Percentiles rank a stretch among this genome's conserved stretches.
Conservation (phyloP, 208 protist species). For the Phytomonas francai region DNA sequence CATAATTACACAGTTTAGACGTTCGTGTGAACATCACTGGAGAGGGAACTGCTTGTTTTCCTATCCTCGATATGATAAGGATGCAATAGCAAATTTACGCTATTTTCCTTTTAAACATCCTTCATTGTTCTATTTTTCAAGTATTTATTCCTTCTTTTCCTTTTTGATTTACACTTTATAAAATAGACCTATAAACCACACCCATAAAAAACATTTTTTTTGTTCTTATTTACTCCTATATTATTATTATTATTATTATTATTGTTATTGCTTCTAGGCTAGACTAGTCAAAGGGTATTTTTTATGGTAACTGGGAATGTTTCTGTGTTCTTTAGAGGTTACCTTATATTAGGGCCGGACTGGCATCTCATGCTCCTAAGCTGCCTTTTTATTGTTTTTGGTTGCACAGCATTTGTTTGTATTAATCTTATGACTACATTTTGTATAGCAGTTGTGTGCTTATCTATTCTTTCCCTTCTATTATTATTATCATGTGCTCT, state of each 20-base stretch:
- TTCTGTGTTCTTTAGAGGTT: conserved; percentile 27
- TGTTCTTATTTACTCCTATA: background rate
- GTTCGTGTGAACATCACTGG: background rate
- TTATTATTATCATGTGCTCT: conserved; percentile 32
- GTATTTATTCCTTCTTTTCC: conserved; percentile 5
- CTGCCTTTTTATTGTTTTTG: conserved; percentile 9
- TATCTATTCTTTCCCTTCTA: conserved; percentile 15
- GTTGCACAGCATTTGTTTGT: background rate
- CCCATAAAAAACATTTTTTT: background rate
- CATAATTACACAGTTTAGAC: background rate
- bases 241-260: background rate
- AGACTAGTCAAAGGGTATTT: background rate
- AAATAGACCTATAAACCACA: background rate
- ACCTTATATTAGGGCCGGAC: conserved; percentile 55
- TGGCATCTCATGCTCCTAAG: conserved; percentile 33
- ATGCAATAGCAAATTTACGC: background rate
- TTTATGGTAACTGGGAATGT: conserved; percentile 27
- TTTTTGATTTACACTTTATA: background rate
- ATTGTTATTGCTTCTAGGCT: background rate
- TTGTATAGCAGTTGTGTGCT: background rate
- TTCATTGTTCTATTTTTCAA: conserved; percentile 1
- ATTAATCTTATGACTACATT: background rate
- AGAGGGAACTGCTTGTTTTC: conserved; percentile 1
- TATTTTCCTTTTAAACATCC: conserved; percentile 3
- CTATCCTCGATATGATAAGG: conserved; percentile 17